Percentiles rank a stretch among this genome's conserved stretches.
Evolutionary conservation across 495 filamentous ascomycete species (phyloP).

Genomic region (Sordaria brevicollis): DNA sequence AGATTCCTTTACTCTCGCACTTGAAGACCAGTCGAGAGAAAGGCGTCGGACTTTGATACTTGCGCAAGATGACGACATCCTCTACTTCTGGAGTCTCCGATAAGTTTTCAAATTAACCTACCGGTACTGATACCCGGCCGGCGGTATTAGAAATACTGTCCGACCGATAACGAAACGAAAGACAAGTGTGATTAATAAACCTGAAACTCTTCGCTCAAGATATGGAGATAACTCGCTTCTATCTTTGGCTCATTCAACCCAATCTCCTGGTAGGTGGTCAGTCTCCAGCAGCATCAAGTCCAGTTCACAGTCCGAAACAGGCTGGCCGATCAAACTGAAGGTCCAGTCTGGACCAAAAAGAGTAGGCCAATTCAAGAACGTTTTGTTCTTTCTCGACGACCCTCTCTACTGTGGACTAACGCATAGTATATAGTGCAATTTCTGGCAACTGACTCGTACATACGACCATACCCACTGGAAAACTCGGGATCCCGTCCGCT

Average conservation of each 20-base stretch:
- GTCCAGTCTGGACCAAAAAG: not conserved
- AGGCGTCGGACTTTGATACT: not conserved
- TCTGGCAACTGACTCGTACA: no score
- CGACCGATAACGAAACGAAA: not conserved
- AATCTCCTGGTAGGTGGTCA: no score
- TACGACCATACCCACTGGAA: conserved; percentile 37
- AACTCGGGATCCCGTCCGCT: conserved; percentile 42
- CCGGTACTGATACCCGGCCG: not conserved
- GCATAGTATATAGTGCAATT: no score
- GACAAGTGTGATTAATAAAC: not conserved
- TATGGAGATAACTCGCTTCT: not conserved
- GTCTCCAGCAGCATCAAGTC: no score
- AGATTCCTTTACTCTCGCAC: not conserved
- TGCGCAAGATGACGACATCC: not conserved
- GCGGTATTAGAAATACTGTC: not conserved
- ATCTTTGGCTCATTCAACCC: not conserved
- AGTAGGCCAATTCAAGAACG: not conserved
- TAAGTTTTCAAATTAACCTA: not conserved
- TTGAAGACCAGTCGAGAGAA: not conserved
- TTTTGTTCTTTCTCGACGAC: not conserved
- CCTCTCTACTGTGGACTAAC: no score
- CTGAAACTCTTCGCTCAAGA: not conserved
- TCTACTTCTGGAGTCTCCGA: not conserved
- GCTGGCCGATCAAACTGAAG: not conserved
- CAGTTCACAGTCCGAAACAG: not conserved